Percentiles rank a stretch among this genome's conserved stretches.
These are phyloP conservation scores for Luzula sylvatica DNA, from an alignment of 176 grass and related monocot genomes.

Conservation along the genomic window DNA sequence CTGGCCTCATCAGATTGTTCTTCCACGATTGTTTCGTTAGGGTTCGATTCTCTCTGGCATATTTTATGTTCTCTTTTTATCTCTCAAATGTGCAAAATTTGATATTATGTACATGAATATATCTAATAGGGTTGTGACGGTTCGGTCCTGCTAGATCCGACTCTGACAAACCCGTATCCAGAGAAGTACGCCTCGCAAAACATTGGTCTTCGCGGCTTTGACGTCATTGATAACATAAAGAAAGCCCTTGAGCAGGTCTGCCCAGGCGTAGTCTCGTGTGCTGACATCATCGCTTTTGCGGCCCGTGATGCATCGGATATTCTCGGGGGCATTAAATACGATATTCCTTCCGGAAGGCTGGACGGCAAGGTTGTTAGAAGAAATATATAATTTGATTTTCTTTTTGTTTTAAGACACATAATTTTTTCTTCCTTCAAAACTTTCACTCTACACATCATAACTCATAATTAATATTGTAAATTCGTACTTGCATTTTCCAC, in stretches of 20 bases:
- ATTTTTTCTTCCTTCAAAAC: no score
- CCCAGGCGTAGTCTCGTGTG: constrained; percentile 25
- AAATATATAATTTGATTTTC: no score
- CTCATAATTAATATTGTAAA: no score
- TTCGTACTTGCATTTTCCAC: no score
- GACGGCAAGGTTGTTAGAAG: constrained; percentile 34
- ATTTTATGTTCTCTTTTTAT: neutral
- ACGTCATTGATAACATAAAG: constrained; percentile 34
- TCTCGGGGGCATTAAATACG: neutral
- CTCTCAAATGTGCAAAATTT: no score
- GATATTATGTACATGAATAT: no score
- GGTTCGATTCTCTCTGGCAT: constrained; percentile 8
- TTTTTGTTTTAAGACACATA: no score
- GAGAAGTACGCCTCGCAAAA: constrained; percentile 21
- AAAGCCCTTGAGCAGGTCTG: constrained; percentile 11
- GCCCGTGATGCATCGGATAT: constrained; percentile 23
- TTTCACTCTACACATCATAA: no score
- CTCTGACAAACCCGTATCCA: neutral
- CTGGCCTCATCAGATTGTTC: constrained; percentile 38
- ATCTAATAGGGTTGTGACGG: constrained; percentile 36
- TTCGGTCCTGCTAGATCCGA: constrained; percentile 32
- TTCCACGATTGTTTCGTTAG: constrained; percentile 77
- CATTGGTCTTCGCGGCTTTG: constrained; percentile 26
- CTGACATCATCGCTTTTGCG: constrained; percentile 41
- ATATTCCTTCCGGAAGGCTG: constrained; percentile 26